Evolutionary conservation across 139 green algal species (phyloP).

Genomic region (Micractinium sp.): DNA sequence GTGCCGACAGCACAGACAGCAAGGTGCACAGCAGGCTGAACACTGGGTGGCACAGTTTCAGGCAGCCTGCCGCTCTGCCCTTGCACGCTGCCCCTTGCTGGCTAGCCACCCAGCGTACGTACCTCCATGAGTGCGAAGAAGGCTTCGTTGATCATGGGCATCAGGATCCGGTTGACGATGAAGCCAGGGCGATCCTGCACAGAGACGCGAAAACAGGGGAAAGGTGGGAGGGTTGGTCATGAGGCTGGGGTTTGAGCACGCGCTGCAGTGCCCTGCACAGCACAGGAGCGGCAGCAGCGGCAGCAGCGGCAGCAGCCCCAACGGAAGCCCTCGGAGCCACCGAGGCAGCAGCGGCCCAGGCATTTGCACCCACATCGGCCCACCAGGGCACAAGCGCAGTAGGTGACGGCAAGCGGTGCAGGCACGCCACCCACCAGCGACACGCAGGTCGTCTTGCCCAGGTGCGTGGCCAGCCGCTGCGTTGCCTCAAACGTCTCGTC

Average conservation of each 20-base stretch:
- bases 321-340: too few relatives aligned
- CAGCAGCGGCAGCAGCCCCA: too few relatives aligned
- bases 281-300: too few relatives aligned
- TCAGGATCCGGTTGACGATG: conserved; percentile 95
- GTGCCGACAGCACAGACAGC: too few relatives aligned
- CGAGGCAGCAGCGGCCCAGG: neutral
- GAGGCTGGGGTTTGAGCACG: too few relatives aligned
- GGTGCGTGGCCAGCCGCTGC: conserved; percentile 63
- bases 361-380: too few relatives aligned
- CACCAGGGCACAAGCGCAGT: too few relatives aligned
- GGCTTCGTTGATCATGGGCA: conserved; percentile 97
- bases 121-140: conserved; percentile 87
- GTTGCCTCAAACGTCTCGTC: conserved; percentile 63
- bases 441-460: conserved; percentile 83
- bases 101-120: neutral
- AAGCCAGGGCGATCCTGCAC: conserved; percentile 69
- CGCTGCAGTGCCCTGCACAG: too few relatives aligned
- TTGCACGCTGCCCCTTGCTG: neutral
- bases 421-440: conserved; percentile 41
- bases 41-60: too few relatives aligned
- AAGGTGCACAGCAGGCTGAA: too few relatives aligned
- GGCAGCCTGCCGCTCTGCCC: neutral
- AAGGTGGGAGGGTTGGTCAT: too few relatives aligned
- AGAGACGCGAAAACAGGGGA: too few relatives aligned
- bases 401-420: neutral